A percentile compares a stretch with the other conserved stretches of the same genome.
Conservation (phyloP, 208 protist genomes). For the Wallacemonas sp. region DNA sequence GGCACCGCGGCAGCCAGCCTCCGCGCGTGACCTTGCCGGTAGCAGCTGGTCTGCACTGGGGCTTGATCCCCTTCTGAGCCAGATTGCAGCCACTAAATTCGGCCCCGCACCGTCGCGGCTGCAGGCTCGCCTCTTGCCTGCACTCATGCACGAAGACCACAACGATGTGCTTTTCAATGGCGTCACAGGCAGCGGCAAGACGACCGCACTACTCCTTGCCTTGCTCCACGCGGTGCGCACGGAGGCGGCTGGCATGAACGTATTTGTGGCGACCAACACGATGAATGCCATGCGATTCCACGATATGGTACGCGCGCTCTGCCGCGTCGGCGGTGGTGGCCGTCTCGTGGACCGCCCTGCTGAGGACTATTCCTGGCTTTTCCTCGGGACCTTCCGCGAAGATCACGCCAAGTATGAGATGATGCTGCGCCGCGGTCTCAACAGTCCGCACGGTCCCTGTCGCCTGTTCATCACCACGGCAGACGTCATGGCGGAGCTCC, state of each 20-base stretch:
- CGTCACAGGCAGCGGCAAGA: constrained; percentile 81
- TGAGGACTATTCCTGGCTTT: constrained; percentile 74
- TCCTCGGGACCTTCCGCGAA: constrained; percentile 50
- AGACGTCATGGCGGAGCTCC: constrained; percentile 72
- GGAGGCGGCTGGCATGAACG: constrained; percentile 69
- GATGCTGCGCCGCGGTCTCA: constrained; percentile 37
- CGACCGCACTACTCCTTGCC: constrained; percentile 69
- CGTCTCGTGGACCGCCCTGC: constrained; percentile 50
- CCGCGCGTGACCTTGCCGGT: constrained; percentile 41
- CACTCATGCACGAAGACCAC: constrained; percentile 80
- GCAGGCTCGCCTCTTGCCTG: constrained; percentile 69
- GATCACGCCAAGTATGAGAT: constrained; percentile 59
- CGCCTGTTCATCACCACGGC: constrained; percentile 83
- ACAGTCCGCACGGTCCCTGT: constrained; percentile 40
- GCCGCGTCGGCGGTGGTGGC: constrained; percentile 42
- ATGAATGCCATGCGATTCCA: constrained; percentile 65
- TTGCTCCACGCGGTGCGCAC: constrained; percentile 67
- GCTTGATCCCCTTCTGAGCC: constrained; percentile 49
- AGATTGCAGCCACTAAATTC: constrained; percentile 37
- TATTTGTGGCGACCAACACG: constrained; percentile 68
- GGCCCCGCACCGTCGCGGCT: constrained; percentile 57
- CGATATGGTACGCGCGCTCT: constrained; percentile 55
- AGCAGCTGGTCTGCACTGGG: constrained; percentile 50
- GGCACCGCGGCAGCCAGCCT: constrained; percentile 8
- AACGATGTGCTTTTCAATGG: constrained; percentile 85